Percentiles rank a stretch among this genome's conserved stretches.
Evolutionary conservation across 2,329 filamentous ascomycete species (phyloP).

Genomic region (Fusarium caatingaense): DNA sequence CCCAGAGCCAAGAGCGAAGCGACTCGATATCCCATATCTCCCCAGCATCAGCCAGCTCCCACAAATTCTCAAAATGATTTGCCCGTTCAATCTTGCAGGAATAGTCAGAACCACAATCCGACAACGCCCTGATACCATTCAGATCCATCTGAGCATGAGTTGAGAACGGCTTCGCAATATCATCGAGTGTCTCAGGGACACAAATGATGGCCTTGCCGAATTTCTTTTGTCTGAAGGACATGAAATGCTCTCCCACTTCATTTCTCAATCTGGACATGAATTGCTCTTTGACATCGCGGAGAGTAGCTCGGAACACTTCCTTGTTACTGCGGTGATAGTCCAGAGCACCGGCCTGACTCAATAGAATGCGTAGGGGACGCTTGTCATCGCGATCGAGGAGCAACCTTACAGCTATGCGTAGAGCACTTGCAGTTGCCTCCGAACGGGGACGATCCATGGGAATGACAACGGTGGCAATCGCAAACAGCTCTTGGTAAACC

Average conservation of each 20-base stretch:
- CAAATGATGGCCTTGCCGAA: not conserved
- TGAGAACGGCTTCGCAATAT: slow-evolving; percentile 7
- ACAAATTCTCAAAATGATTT: slow-evolving; percentile 1
- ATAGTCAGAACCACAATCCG: not conserved
- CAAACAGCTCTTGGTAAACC: slow-evolving; percentile 6
- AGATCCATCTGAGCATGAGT: slow-evolving; percentile 7
- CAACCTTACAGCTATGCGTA: not conserved
- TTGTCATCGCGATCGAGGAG: not conserved
- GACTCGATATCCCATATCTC: slow-evolving; percentile 21
- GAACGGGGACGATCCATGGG: slow-evolving; percentile 2
- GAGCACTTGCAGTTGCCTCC: not conserved
- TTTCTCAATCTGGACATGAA: not conserved
- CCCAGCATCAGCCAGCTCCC: slow-evolving; percentile 5
- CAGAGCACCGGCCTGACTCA: not conserved
- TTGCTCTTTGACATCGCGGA: not conserved
- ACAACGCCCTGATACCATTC: not conserved
- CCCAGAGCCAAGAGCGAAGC: slow-evolving; percentile 1
- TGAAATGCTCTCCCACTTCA: not conserved
- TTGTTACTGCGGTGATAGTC: not conserved
- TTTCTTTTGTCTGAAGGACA: not conserved
- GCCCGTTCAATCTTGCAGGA: not conserved
- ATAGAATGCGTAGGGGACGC: not conserved
- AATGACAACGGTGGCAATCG: not conserved
- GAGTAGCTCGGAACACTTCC: not conserved
- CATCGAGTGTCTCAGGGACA: slow-evolving; percentile 1